These are phyloP conservation scores for Suillus sp. DNA, from an alignment of 768 basidiomycete genomes.

Conservation along the genomic window DNA sequence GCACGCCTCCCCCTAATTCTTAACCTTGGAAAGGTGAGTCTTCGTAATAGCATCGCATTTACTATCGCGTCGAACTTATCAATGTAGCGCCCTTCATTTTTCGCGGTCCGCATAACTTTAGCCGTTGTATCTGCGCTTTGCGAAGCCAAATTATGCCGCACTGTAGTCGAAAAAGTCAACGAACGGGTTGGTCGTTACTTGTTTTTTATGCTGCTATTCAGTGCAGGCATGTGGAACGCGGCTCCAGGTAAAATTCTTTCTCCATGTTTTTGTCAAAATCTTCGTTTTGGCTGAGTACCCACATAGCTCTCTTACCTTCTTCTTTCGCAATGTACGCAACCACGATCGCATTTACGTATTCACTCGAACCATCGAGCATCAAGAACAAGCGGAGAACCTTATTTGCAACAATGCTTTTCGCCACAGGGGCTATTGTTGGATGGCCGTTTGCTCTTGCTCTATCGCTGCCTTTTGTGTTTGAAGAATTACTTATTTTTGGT, in stretches of 20 bases:
- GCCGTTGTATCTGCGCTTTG: conserved; percentile 71
- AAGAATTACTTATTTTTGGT: conserved; percentile 82
- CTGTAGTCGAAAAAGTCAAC: conserved; percentile 80
- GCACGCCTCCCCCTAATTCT: conserved; percentile 59
- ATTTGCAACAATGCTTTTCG: conserved; percentile 69
- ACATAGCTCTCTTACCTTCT: conserved; percentile 87
- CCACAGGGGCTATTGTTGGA: conserved; percentile 83
- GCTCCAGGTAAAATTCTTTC: conserved; percentile 60
- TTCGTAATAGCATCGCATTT: background rate
- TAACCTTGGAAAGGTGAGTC: conserved; percentile 71
- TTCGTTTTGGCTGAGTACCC: conserved; percentile 16
- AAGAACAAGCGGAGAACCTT: conserved; percentile 58
- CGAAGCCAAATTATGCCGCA: conserved; percentile 83
- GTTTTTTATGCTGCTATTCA: conserved; percentile 82
- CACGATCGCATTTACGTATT: conserved; percentile 75
- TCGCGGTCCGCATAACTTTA: conserved; percentile 80
- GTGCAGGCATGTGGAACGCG: conserved; percentile 95
- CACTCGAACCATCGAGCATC: conserved; percentile 57
- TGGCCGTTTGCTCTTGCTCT: conserved; percentile 96
- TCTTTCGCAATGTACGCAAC: conserved; percentile 93
- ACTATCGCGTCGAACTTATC: conserved; percentile 14
- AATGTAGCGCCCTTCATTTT: conserved; percentile 81
- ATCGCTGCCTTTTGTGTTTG: conserved; percentile 85
- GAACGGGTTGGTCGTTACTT: conserved; percentile 92
- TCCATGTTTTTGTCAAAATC: background rate